phyloP scores from a whole-genome alignment of 257 asterid species.

The Gentiana straminea region DNA sequence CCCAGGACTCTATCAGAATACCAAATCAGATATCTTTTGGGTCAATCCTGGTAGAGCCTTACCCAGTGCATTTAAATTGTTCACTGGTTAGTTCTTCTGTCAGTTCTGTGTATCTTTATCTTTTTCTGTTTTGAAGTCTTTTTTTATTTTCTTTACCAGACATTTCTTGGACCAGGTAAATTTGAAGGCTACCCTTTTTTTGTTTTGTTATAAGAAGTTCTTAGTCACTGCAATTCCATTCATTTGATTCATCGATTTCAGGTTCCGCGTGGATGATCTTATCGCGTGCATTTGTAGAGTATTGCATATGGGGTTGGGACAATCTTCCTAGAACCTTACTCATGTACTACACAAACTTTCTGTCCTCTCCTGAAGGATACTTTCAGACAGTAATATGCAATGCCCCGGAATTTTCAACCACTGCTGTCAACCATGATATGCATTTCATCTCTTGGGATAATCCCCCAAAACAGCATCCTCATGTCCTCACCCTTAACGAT shows the following conservation, averaged over 20 bases:
- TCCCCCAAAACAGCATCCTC: constrained; percentile 92
- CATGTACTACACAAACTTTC: constrained; percentile 87
- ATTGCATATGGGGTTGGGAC: constrained; percentile 89
- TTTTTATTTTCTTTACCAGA: too few species aligned
- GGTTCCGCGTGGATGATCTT: constrained; percentile 91
- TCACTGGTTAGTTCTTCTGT: constrained; percentile 54
- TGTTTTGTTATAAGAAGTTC: too few species aligned
- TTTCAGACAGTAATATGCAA: constrained; percentile 89
- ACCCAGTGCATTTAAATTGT: constrained; percentile 52
- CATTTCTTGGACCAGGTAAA: too few species aligned
- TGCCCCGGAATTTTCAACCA: constrained; percentile 55
- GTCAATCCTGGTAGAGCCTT: constrained; percentile 27
- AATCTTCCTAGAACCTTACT: constrained; percentile 90
- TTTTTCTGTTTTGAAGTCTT: too few species aligned
- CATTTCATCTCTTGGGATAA: constrained; percentile 83
- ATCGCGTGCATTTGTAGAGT: constrained; percentile 67
- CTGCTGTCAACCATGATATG: constrained; percentile 91
- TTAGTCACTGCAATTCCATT: too few species aligned
- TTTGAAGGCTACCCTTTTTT: too few species aligned
- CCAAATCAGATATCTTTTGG: constrained; percentile 32
- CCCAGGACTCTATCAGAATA: constrained; percentile 37
- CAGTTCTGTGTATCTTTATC: too few species aligned
- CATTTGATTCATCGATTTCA: constrained; percentile 14
- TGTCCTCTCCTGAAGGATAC: constrained; percentile 89
- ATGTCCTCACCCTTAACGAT: constrained; percentile 48